Evolutionary conservation across 805 yeast species (phyloP).

Genomic region (Jamesozyma lodderae): DNA sequence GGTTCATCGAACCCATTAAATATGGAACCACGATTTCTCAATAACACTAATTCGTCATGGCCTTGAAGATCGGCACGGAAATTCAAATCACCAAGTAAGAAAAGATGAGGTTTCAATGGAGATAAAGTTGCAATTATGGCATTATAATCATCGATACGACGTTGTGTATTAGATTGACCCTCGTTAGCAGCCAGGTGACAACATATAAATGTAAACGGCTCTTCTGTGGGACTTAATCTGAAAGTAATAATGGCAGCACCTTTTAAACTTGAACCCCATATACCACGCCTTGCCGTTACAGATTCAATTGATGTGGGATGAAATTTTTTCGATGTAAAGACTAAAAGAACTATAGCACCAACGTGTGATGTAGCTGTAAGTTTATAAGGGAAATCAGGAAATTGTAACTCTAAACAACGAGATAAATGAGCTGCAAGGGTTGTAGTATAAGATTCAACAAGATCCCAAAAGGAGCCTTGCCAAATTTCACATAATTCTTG

Average conservation of each 20-base stretch:
- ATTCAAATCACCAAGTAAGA: slow-evolving; percentile 80
- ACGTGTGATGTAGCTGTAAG: slow-evolving; percentile 37
- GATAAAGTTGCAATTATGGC: slow-evolving; percentile 34
- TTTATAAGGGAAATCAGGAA: slow-evolving; percentile 32
- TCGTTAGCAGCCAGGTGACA: slow-evolving; percentile 77
- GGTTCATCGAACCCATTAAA: slow-evolving; percentile 62
- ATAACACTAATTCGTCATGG: slow-evolving; percentile 30
- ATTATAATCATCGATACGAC: slow-evolving; percentile 46
- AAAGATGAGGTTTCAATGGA: slow-evolving; percentile 58
- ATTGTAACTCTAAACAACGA: slow-evolving; percentile 30
- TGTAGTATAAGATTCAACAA: slow-evolving; percentile 33
- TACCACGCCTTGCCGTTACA: slow-evolving; percentile 45
- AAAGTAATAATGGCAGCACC: slow-evolving; percentile 64
- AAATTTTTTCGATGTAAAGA: slow-evolving; percentile 35
- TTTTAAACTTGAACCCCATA: slow-evolving; percentile 53
- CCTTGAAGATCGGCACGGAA: slow-evolving; percentile 42
- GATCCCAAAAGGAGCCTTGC: slow-evolving; percentile 40
- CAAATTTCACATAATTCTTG: slow-evolving; percentile 54
- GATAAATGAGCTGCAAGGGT: slow-evolving; percentile 31
- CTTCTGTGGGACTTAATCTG: slow-evolving; percentile 22
- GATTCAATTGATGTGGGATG: slow-evolving; percentile 24
- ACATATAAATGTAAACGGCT: slow-evolving; percentile 48
- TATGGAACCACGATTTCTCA: slow-evolving; percentile 31
- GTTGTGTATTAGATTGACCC: slow-evolving; percentile 39
- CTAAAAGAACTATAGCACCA: slow-evolving; percentile 52